Base-by-base conservation (phyloP, 192 early-diverging fungal genomes). In the Glomus cerebriforme region DNA sequence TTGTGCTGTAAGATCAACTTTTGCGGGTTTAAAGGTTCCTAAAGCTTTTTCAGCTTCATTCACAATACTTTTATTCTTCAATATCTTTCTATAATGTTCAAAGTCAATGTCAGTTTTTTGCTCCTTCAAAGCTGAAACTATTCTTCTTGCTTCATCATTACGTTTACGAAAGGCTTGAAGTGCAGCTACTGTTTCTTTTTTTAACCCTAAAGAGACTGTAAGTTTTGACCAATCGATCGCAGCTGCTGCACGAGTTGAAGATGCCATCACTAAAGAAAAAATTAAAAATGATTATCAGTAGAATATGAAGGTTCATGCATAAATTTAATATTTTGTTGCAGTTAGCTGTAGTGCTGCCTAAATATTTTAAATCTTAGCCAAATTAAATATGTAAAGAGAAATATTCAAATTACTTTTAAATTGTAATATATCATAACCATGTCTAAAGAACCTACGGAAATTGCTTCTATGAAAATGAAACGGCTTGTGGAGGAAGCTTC, bases 81-180 rank as follows among this genome's bases (percentile, higher is more conserved):
- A 89, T n/a, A 92, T 86, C 62, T 85, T 86, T 70, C 93, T 90
- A 89, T 97, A 99, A 84, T 91, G 86, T 13, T 88, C 93, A 87
- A 98, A 98, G 88, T 98, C 93, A 66, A 99, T 87, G 63, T 90
- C 79, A 72, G 91, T 90, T 79, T 89, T 87, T 60, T 94, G 93
- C 81, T 96, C 94, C 82, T 92, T 88, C 64, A 99, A 91, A 82
- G 95, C 94, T 43, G 82, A 63, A 63, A 98, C 88, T 77, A 91
- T 84, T 83, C 96, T 93, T 79, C 89, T 90, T 63, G 96, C 93
- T 85, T 97, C 96, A 29, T 93, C 92, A 84, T 97, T 96, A 82
- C 96, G 92, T 82, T 97, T 94, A 81, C 97, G 96, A 94, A 99
- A 99, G 22, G 94, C 91, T 79, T 85, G 85, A 67, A 99, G 83